phyloP scores from a whole-genome alignment of 495 filamentous ascomycete species.

The Sordaria brevicollis region DNA sequence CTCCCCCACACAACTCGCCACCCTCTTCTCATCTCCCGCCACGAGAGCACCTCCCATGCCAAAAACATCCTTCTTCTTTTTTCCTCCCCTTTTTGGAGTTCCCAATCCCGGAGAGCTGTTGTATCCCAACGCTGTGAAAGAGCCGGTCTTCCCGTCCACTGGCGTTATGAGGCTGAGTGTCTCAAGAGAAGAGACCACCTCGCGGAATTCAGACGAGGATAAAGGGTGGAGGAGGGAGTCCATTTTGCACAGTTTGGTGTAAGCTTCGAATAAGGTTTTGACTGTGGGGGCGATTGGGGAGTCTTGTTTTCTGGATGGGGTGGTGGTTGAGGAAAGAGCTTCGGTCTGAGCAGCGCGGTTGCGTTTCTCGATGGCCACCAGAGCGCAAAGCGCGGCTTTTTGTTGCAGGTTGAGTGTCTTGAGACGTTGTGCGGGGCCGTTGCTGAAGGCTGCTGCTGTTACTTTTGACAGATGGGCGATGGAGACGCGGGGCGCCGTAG shows the following conservation, averaged over 20 bases:
- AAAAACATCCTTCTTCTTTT: slow-evolving; percentile 22
- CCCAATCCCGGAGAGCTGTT: slow-evolving; percentile 45
- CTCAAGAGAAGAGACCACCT: slow-evolving; percentile 84
- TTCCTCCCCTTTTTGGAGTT: slow-evolving; percentile 28
- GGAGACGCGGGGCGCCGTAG: slow-evolving; percentile 79
- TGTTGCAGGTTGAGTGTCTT: slow-evolving; percentile 88
- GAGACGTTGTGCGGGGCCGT: slow-evolving; percentile 72
- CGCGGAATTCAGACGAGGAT: slow-evolving; percentile 80
- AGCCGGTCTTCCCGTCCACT: slow-evolving; percentile 61
- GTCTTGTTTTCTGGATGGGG: slow-evolving; percentile 18
- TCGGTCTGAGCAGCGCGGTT: slow-evolving; percentile 32
- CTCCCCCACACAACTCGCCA: slow-evolving; percentile 68
- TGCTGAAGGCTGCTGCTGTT: slow-evolving; percentile 74
- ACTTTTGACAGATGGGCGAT: slow-evolving; percentile 87
- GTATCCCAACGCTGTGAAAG: slow-evolving; percentile 39
- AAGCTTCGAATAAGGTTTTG: slow-evolving; percentile 68
- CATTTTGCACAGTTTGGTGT: slow-evolving; percentile 65
- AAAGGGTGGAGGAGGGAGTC: slow-evolving; percentile 81
- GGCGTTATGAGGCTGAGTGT: slow-evolving; percentile 70
- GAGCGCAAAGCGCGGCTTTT: slow-evolving; percentile 84
- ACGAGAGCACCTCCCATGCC: slow-evolving; percentile 24
- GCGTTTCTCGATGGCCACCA: slow-evolving; percentile 68
- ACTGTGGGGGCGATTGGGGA: slow-evolving; percentile 71
- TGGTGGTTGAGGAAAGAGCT: slow-evolving; percentile 7
- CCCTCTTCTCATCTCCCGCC: slow-evolving; percentile 52